These are phyloP conservation scores for Daedalea quercina DNA, from an alignment of 768 basidiomycete genomes.

Conservation along the genomic window DNA sequence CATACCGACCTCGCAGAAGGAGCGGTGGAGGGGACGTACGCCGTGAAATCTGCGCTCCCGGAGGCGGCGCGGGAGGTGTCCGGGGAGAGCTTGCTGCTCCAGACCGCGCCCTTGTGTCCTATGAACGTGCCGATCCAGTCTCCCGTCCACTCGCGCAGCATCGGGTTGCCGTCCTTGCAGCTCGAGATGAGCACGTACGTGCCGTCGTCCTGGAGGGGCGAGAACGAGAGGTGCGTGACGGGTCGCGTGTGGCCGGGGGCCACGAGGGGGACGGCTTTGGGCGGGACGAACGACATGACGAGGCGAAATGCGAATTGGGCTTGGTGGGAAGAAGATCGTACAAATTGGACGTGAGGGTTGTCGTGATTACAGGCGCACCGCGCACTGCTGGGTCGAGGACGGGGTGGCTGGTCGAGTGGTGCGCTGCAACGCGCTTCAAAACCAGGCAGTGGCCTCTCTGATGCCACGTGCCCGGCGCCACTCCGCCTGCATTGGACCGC, in stretches of 20 bases:
- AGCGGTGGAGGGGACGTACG: slow-evolving; percentile 47
- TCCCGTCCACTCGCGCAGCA: slow-evolving; percentile 95
- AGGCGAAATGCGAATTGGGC: slow-evolving; percentile 6
- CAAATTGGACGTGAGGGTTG: slow-evolving; percentile 12
- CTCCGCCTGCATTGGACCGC: not conserved
- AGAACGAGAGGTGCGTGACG: slow-evolving; percentile 93
- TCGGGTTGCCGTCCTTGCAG: slow-evolving; percentile 98
- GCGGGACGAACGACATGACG: slow-evolving; percentile 17
- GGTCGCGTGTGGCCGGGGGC: slow-evolving; percentile 83
- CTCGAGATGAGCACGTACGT: slow-evolving; percentile 89
- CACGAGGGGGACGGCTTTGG: slow-evolving; percentile 70
- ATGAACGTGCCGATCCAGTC: slow-evolving; percentile 97
- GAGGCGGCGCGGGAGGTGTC: slow-evolving; percentile 86
- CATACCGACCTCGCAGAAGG: not conserved
- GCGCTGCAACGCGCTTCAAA: not conserved
- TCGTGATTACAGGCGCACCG: slow-evolving; percentile 25
- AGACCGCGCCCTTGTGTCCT: slow-evolving; percentile 92
- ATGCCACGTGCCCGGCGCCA: slow-evolving; percentile 4
- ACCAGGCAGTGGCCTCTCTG: slow-evolving; percentile 1
- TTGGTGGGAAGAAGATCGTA: slow-evolving; percentile 5
- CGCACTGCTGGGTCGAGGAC: slow-evolving; percentile 21
- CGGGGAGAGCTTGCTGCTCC: slow-evolving; percentile 87
- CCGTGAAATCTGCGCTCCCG: slow-evolving; percentile 95
- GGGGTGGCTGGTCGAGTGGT: slow-evolving; percentile 13
- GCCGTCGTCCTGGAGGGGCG: slow-evolving; percentile 75